Base-by-base conservation (phyloP, 179 eudicot species). In the Actinidia chinensis region DNA sequence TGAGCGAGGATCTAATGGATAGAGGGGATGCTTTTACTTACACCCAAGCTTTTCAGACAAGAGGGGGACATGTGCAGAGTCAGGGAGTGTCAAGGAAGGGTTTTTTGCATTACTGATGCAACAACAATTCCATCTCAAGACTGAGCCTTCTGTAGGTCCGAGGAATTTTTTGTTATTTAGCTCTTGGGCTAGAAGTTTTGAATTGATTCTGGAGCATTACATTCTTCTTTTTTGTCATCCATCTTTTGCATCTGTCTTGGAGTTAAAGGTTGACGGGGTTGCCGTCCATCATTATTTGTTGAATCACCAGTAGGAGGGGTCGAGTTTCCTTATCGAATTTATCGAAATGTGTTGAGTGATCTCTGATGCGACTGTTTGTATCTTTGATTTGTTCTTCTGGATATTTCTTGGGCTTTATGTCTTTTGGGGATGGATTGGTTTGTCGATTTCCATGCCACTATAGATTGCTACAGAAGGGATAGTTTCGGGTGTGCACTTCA, bases 381-480 rank as follows among this genome's bases (percentile, higher is more conserved):
- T 6, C 23, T 6, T n/a, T n/a, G 58, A 48, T 17, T 17, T 70
- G 6, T 10, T n/a, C 6, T 3, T 70, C 3, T 1, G 47, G 2
- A 40, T 47, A 0, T 9, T 51, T 51, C 13, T 51, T 0, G 1
- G 13, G 14, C 10, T n/a, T n/a, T n/a, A n/a, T n/a, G n/a, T n/a
- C n/a, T n/a, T n/a, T n/a, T n/a, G n/a, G n/a, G n/a, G n/a, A n/a
- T 51, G 55, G 55, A 51, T 69, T 69, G 73, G 54, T 69, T 69
- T 6, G 0, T 33, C 6, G 3, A 1, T 4, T 46, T 13, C 54
- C 54, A 69, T 4, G 73, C 73, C 11, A 5, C n/a, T 3, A 44
- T 69, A 2, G 28, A 47, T 5, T 69, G 59, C 17, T 55, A 2
- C 6, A 3, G 17, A 1, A 1, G n/a, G n/a, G 2, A 1, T 8